Evolutionary conservation across 768 basidiomycete genomes (phyloP).

Genomic region (Suillus plorans): DNA sequence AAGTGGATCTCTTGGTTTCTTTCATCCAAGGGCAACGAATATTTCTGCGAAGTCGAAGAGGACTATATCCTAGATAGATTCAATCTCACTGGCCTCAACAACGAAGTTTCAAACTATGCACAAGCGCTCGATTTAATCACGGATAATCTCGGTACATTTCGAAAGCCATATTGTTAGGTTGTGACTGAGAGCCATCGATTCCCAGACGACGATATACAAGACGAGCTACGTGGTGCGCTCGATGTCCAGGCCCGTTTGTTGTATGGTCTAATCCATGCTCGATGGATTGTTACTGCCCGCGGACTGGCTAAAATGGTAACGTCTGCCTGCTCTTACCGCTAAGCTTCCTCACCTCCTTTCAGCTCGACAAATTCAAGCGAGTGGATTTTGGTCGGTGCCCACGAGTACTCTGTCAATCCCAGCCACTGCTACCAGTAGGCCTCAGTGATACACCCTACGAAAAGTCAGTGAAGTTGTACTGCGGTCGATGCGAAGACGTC

Average conservation of each 20-base stretch:
- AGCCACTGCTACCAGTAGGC: slow-evolving; percentile 95
- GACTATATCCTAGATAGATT: slow-evolving; percentile 98
- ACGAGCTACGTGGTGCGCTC: slow-evolving; percentile 86
- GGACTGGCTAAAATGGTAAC: slow-evolving; percentile 93
- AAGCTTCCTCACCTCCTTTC: slow-evolving; percentile 3
- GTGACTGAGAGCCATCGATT: neutral
- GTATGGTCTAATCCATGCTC: slow-evolving; percentile 94
- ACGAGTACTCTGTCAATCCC: slow-evolving; percentile 91
- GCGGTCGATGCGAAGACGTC: slow-evolving; percentile 97
- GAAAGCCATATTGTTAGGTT: neutral
- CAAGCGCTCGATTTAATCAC: slow-evolving; percentile 96
- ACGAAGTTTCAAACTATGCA: slow-evolving; percentile 91
- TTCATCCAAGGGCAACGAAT: slow-evolving; percentile 97
- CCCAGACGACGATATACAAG: slow-evolving; percentile 90
- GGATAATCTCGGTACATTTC: slow-evolving; percentile 82
- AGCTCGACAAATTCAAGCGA: slow-evolving; percentile 97
- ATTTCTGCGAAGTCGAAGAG: slow-evolving; percentile 99
- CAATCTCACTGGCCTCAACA: slow-evolving; percentile 96
- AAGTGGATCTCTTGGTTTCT: slow-evolving; percentile 99
- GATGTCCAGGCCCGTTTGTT: slow-evolving; percentile 92
- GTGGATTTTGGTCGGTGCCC: slow-evolving; percentile 99
- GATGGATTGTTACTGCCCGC: slow-evolving; percentile 94
- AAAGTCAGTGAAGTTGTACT: slow-evolving; percentile 98
- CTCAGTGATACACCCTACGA: slow-evolving; percentile 97
- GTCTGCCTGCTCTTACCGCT: neutral